Percentiles rank a stretch among this genome's conserved stretches.
phyloP scores from a whole-genome alignment of 345 rosid genomes.

The Carallia pectinifolia region DNA sequence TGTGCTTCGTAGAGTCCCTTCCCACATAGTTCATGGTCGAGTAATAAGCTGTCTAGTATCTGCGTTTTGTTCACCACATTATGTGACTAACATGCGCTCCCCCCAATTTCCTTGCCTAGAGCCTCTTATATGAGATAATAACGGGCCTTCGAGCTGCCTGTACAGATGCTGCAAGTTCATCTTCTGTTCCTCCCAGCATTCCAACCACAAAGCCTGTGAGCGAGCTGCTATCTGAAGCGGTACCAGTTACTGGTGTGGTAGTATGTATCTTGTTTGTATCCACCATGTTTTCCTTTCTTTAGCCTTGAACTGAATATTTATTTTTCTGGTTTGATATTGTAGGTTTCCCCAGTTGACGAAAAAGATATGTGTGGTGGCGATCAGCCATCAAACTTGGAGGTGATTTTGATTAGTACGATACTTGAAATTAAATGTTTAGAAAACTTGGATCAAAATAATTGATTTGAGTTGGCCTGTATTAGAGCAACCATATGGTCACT shows the following conservation, averaged over 20 bases:
- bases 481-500: too few species aligned
- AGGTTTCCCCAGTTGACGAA: conserved; percentile 41
- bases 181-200: conserved; percentile 63
- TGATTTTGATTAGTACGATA: conserved; percentile 19
- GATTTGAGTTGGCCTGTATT: too few species aligned
- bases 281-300: conserved; percentile 11
- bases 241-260: conserved; percentile 38
- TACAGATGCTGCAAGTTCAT: conserved; percentile 77
- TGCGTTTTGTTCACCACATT: neutral
- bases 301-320: neutral
- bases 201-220: conserved; percentile 55
- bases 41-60: too few species aligned
- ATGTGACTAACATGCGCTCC: neutral
- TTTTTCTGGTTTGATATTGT: conserved; percentile 25
- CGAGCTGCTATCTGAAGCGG: conserved; percentile 64
- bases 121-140: conserved; percentile 77
- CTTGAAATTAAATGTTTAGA: neutral
- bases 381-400: conserved; percentile 49
- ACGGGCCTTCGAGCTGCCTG: conserved; percentile 66
- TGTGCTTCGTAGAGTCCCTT: neutral
- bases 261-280: conserved; percentile 25
- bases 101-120: conserved; percentile 35
- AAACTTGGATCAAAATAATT: too few species aligned
- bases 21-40: neutral
- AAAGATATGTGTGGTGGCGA: conserved; percentile 31